These are phyloP conservation scores for Pontederia crassipes DNA, from an alignment of 176 grass and related monocot genomes.

Conservation along the genomic window DNA sequence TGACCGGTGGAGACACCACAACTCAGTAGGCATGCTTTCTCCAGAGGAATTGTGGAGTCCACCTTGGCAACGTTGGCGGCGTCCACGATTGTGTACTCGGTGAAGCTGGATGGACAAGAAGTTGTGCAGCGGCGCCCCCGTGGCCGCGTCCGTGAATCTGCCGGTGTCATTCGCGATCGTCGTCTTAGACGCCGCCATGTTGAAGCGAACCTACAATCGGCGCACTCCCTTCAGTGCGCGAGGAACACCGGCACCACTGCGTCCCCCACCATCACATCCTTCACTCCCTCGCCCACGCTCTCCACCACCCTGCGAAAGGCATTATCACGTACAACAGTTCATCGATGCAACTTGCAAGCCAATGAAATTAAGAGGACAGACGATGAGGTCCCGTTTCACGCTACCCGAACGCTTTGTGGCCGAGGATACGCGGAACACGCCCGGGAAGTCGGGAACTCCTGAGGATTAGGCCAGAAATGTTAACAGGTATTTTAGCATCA, in stretches of 20 bases:
- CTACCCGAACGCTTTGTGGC: slow-evolving; percentile 73
- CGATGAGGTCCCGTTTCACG: too few relatives aligned
- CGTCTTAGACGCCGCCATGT: slow-evolving; percentile 1
- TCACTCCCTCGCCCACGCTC: slow-evolving; percentile 52
- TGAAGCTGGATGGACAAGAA: slow-evolving; percentile 59
- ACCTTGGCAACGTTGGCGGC: slow-evolving; percentile 44
- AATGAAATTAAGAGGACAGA: not conserved
- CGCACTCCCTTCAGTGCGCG: slow-evolving; percentile 63
- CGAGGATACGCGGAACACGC: slow-evolving; percentile 36
- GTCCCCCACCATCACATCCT: slow-evolving; percentile 45
- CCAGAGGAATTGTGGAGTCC: slow-evolving; percentile 24
- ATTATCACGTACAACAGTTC: not conserved
- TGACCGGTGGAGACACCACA: slow-evolving; percentile 64
- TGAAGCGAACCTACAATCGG: slow-evolving; percentile 49
- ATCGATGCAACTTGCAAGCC: not conserved
- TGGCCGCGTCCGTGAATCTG: slow-evolving; percentile 31
- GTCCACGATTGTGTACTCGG: slow-evolving; percentile 76
- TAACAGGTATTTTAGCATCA: not conserved
- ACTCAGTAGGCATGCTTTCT: slow-evolving; percentile 59
- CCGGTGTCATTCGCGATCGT: slow-evolving; percentile 46
- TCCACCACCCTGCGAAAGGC: slow-evolving; percentile 47
- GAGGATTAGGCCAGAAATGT: not conserved
- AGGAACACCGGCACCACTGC: slow-evolving; percentile 60
- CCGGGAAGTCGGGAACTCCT: not conserved
- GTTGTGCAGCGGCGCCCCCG: slow-evolving; percentile 44